These are phyloP conservation scores for Pseudozyma pruni DNA, from an alignment of 1,284 basidiomycete species.

Conservation along the genomic window DNA sequence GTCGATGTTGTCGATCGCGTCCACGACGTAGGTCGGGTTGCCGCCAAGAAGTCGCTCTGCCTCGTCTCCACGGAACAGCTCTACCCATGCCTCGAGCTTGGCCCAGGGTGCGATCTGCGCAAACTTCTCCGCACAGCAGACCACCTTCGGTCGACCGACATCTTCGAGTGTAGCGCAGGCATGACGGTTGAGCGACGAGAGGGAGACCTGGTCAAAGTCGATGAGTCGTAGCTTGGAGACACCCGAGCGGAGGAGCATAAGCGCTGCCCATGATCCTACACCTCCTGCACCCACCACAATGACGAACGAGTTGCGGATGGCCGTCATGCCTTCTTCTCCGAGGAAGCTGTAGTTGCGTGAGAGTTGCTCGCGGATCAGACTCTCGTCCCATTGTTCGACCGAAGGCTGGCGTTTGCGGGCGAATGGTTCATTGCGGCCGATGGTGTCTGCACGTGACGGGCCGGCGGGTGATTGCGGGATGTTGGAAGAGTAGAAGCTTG, in stretches of 20 bases:
- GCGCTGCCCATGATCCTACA: conserved; percentile 92
- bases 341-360: conserved; percentile 95
- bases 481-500: conserved; percentile 32
- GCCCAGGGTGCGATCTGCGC: conserved; percentile 77
- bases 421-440: conserved; percentile 10
- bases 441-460: conserved; percentile 25
- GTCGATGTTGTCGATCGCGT: conserved; percentile 89
- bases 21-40: conserved; percentile 62
- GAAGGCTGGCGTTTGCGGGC: conserved; percentile 32
- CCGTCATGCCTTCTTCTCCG: conserved; percentile 86
- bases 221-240: conserved; percentile 62
- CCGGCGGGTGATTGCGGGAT: conserved; percentile 24
- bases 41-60: conserved; percentile 47
- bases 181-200: conserved; percentile 75
- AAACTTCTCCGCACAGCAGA: conserved; percentile 79
- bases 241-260: conserved; percentile 75
- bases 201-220: conserved; percentile 69
- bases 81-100: conserved; percentile 71
- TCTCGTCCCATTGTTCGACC: conserved; percentile 62
- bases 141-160: conserved; percentile 94
- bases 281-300: conserved; percentile 94
- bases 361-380: conserved; percentile 74
- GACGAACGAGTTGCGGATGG: conserved; percentile 80
- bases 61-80: conserved; percentile 57
- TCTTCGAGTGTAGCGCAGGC: conserved; percentile 90